A percentile compares a stretch with the other conserved stretches of the same genome.
phyloP scores from a whole-genome alignment of 352 stramenopile genomes.

The Globisporangium mamillatum region DNA sequence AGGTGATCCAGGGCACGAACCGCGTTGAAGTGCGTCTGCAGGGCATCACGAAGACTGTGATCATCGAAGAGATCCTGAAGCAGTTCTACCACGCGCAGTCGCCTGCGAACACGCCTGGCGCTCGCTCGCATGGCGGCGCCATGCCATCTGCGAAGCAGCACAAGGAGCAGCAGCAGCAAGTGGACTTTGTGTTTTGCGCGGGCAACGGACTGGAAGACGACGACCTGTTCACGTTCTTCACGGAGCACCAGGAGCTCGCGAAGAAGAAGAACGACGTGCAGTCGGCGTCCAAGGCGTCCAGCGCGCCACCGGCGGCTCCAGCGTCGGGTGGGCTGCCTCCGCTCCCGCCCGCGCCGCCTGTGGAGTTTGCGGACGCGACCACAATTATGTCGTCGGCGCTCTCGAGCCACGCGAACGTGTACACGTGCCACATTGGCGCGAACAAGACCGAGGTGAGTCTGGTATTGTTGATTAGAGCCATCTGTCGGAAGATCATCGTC shows the following conservation, averaged over 20 bases:
- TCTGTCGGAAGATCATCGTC: background rate
- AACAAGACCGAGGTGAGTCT: slow-evolving; percentile 65
- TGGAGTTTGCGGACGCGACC: slow-evolving; percentile 18
- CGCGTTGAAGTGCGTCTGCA: slow-evolving; percentile 79
- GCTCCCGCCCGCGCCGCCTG: slow-evolving; percentile 14
- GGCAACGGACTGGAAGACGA: slow-evolving; percentile 83
- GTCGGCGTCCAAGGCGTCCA: background rate
- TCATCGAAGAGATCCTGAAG: slow-evolving; percentile 75
- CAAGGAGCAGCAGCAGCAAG: slow-evolving; percentile 19
- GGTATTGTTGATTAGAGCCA: background rate
- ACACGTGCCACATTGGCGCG: slow-evolving; percentile 68
- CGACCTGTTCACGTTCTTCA: slow-evolving; percentile 85
- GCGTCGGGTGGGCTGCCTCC: slow-evolving; percentile 10
- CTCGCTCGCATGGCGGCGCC: slow-evolving; percentile 67
- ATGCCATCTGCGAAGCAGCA: slow-evolving; percentile 33
- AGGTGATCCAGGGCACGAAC: slow-evolving; percentile 84
- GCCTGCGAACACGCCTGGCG: slow-evolving; percentile 75
- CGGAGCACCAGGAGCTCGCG: slow-evolving; percentile 49
- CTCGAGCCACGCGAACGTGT: slow-evolving; percentile 53
- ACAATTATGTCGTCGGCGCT: slow-evolving; percentile 26
- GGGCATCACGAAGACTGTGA: slow-evolving; percentile 69
- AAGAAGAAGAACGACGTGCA: slow-evolving; percentile 22
- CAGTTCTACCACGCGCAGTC: slow-evolving; percentile 20
- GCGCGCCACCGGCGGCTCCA: background rate
- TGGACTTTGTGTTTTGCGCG: slow-evolving; percentile 87